These are phyloP conservation scores for Saururus chinensis DNA, from an alignment of 164 flowering plant genomes.

Conservation along the genomic window DNA sequence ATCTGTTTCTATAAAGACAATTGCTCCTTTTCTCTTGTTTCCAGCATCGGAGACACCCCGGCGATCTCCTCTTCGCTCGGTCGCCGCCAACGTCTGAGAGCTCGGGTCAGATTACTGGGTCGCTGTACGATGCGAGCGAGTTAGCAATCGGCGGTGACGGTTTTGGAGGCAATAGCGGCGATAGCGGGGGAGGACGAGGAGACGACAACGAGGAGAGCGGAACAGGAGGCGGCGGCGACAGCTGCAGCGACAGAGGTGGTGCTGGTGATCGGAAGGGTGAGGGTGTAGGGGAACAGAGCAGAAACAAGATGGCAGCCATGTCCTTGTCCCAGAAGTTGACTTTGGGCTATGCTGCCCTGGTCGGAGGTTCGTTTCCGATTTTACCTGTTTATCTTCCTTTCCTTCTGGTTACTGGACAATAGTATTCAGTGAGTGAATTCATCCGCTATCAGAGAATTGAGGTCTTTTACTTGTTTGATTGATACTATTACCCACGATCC, in stretches of 20 bases:
- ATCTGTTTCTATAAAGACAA: too few relatives aligned
- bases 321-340: slow-evolving; percentile 89
- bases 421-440: neutral
- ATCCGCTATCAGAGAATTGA: too few relatives aligned
- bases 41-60: neutral
- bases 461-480: too few relatives aligned
- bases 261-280: slow-evolving; percentile 6
- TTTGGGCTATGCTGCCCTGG: slow-evolving; percentile 78
- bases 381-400: neutral
- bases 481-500: too few relatives aligned
- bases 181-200: slow-evolving; percentile 25
- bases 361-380: slow-evolving; percentile 41
- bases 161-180: neutral
- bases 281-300: slow-evolving; percentile 14
- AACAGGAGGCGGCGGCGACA: slow-evolving; percentile 17
- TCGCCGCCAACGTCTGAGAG: neutral
- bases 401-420: neutral
- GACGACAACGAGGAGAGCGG: slow-evolving; percentile 26
- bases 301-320: slow-evolving; percentile 26
- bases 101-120: neutral
- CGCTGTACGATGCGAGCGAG: neutral
- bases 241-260: neutral
- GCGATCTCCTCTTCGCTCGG: neutral
- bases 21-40: neutral
- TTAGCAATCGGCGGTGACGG: neutral